Base-by-base conservation (phyloP, 345 rosid species). In the Litchi chinensis region DNA sequence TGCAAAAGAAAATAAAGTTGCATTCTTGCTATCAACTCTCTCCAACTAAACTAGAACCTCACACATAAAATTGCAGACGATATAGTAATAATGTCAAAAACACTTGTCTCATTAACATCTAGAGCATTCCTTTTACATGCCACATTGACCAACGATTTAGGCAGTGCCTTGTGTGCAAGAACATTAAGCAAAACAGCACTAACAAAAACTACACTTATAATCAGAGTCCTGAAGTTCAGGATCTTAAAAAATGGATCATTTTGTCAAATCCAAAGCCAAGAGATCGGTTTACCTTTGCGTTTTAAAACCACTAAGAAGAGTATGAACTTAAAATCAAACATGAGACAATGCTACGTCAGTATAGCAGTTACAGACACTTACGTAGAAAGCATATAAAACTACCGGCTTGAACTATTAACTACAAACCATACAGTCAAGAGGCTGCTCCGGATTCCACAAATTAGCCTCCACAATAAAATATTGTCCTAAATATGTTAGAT, bases 241-340 rank as follows among this genome's bases (percentile, higher is more conserved):
- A 1, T 32, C 3, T 32, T 1, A 32, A 32, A 32, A 32, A 2
- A 32, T 32, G 4, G 3, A 32, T 32, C 37, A 32, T 32, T 32
- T 32, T 32, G 44, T 50, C 56, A 50, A 68, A 43, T 54, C 57
- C 60, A 71, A 56, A 40, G 19, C 21, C 46, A 60, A 6, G 32
- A 21, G 2, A 12, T 22, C 16, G 21, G 37, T 60, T 73, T 41
- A 41, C 48, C 22, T 73, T 41, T 22, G 16, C 60, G 21, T 48
- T 70, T 15, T 6, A 0, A 21, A 13, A 70, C 67, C 56, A 60
- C 19, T 16, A 40, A 60, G 60, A 60, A 41, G 1, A 39, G 5
- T 41, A 41, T 73, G 68, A 60, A 21, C 76, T 73, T 73, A n/a
- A n/a, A 59, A 60, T 41, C 54, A 24, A 28, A 21, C 22, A 62